Base-by-base conservation (phyloP, 768 basidiomycete genomes). In the Termitomyces sp. region DNA sequence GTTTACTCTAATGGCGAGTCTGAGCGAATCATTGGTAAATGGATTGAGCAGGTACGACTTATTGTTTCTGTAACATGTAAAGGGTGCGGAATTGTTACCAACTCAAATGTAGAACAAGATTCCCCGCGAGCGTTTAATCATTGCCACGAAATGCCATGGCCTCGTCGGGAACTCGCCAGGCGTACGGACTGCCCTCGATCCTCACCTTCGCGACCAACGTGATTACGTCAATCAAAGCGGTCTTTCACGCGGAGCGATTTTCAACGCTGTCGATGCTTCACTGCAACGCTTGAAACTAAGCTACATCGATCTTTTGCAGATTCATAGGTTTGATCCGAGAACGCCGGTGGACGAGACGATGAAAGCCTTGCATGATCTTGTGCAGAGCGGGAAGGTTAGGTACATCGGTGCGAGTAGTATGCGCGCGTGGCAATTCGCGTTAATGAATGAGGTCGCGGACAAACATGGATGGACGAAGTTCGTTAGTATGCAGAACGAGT, bases 401-500 rank as follows among this genome's bases (percentile, higher is more conserved):
- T 84, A 82, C 60, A 73, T 81, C 40, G 79, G 79, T 7, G 76
- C 74, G 2, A 76, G 74, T 56, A 76, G 75, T 48, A 77, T 79
- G 76, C 67, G 71, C 5, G 64, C 75, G 11, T 79, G 77, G 78
- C 72, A 78, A 42, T 76, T 79, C 42, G 71, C 70, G 19, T 60
- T 70, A 50, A 65, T 81, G 66, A 76, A 80, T 54, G 71, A 75
- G 33, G 70, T 78, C 2, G 79, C 80, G 6, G 65, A 68, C 37
- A 68, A 67, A 55, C 63, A 78, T 15, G 74, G 74, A 3, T 80
- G 80, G 73, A 81, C 82, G 5, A 76, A 71, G 57, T 84, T 84
- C 58, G 71, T 81, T 48, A 77, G 79, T 55, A 81, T 84, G 74
- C 83, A 84, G 66, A 72, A 75, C 43, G 76, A 79, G 55, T 77